Evolutionary conservation across 305 asterid species (phyloP), one percentile per base, ranked within the genome.

Genomic region (Solanum chacoense): DNA sequence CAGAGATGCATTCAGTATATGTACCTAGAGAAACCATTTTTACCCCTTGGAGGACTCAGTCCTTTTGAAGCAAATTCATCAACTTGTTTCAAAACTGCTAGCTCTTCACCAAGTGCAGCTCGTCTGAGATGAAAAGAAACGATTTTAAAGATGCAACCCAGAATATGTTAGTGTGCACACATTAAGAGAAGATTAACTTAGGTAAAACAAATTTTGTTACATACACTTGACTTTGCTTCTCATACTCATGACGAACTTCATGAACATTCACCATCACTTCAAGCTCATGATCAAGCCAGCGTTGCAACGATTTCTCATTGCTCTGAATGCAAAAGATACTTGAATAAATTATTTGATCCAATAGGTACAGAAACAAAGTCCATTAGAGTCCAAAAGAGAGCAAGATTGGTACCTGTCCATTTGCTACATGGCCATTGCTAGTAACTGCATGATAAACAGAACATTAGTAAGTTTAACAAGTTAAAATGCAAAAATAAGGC

Each of bases 161-260:
- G 45, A 36, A 89, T 40, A 88, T 75, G 22, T 89, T 55, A 28
- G 78, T 59, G 67, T 32, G 45, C 31, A 65, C 20, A 26, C 29
- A 84, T 11, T 20, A 72, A 24, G 38, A 88, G 85, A 83, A 84
- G 79, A 45, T 87, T 35, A 20, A 88, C 9, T 29, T 75, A 71
- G 42, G 72, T 32, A 76, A 36, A 45, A 14, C 28, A 71, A 87
- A 84, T 32, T 71, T 74, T 50, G 26, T 81, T 78, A 92, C 99
- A 42, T 96, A 98, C 99, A 98, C 99, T 95, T 96, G 98, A 88
- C 98, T 95, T 92, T 98, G 99, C 95, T 96, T 98, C 98, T 98
- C 99, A 84, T 96, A 98, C 90, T 98, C 99, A 24, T 92, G 94
- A 74, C 99, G 99, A 90, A 98, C 99, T 98, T 96, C 99, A 90